phyloP scores from a whole-genome alignment of 495 filamentous ascomycete genomes.

The Stereocaulon alpinum region DNA sequence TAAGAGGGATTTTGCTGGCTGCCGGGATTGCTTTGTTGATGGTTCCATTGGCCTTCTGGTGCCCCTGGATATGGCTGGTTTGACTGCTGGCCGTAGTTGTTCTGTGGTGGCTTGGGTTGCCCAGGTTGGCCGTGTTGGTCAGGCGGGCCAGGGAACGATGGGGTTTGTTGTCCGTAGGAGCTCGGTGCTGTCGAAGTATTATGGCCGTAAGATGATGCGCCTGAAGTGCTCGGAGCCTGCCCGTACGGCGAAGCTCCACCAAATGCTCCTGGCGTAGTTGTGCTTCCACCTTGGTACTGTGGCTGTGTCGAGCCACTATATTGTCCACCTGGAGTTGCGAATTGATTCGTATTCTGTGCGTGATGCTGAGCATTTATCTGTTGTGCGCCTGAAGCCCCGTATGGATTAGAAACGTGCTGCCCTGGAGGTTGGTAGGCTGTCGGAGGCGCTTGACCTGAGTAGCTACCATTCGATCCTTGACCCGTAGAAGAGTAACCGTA shows the following conservation, averaged over 20 bases:
- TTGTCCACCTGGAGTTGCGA: not conserved
- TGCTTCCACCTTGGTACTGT: not conserved
- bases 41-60: not conserved
- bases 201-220: slow-evolving; percentile 2
- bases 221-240: not conserved
- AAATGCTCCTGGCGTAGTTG: not conserved
- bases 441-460: slow-evolving; percentile 32
- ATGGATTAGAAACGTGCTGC: slow-evolving; percentile 19
- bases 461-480: slow-evolving; percentile 25
- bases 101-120: slow-evolving; percentile 13
- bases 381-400: slow-evolving; percentile 11
- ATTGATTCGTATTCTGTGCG: not conserved
- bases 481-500: slow-evolving; percentile 27
- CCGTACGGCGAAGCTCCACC: not conserved
- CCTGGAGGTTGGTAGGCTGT: slow-evolving; percentile 29
- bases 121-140: slow-evolving; percentile 2
- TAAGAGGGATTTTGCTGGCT: slow-evolving; percentile 13
- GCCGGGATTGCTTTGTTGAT: slow-evolving; percentile 1
- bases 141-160: not conserved
- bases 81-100: slow-evolving; percentile 10
- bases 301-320: not conserved
- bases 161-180: slow-evolving; percentile 1
- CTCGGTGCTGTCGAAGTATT: slow-evolving; percentile 1
- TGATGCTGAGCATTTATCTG: not conserved
- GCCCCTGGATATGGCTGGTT: slow-evolving; percentile 2